A percentile compares a stretch with the other conserved stretches of the same genome.
Evolutionary conservation across 495 filamentous ascomycete genomes (phyloP).

Genomic region (Lophiostoma macrostomum): DNA sequence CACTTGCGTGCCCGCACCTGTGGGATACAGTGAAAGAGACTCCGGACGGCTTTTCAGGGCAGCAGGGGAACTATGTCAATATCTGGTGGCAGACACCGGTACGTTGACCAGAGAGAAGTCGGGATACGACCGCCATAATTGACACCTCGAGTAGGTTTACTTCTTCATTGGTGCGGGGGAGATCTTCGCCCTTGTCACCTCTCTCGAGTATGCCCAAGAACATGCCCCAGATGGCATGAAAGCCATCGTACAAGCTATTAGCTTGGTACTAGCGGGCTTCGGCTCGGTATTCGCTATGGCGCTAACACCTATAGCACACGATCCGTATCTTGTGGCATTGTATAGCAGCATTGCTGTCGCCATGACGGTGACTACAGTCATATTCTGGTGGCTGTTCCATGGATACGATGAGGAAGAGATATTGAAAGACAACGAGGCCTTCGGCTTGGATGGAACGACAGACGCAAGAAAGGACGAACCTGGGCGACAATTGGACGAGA

Average conservation of each 20-base stretch:
- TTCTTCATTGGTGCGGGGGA: constrained; percentile 16
- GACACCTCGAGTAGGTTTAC: too few relatives aligned
- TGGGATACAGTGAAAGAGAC: too few relatives aligned
- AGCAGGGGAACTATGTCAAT: neutral
- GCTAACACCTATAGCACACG: constrained; percentile 2
- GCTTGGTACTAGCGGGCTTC: constrained; percentile 7
- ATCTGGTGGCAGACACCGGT: constrained; percentile 1
- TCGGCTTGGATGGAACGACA: too few relatives aligned
- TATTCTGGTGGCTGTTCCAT: constrained; percentile 11
- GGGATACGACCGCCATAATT: constrained; percentile 20
- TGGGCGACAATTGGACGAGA: too few relatives aligned
- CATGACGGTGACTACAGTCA: neutral
- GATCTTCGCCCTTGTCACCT: constrained; percentile 23
- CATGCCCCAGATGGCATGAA: constrained; percentile 20
- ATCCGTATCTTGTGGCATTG: constrained; percentile 19
- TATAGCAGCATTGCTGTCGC: constrained; percentile 11
- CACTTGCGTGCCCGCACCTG: constrained; percentile 43
- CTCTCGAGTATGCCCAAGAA: constrained; percentile 29
- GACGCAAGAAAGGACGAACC: too few relatives aligned
- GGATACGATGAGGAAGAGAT: neutral
- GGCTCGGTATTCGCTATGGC: constrained; percentile 11
- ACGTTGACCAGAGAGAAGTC: too few relatives aligned
- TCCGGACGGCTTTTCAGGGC: too few relatives aligned
- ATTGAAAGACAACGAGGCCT: neutral
- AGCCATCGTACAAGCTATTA: constrained; percentile 20